Evolutionary conservation across 2,329 filamentous ascomycete genomes (phyloP), one percentile per base, ranked within the genome.

Genomic region (Verticillium longisporum): DNA sequence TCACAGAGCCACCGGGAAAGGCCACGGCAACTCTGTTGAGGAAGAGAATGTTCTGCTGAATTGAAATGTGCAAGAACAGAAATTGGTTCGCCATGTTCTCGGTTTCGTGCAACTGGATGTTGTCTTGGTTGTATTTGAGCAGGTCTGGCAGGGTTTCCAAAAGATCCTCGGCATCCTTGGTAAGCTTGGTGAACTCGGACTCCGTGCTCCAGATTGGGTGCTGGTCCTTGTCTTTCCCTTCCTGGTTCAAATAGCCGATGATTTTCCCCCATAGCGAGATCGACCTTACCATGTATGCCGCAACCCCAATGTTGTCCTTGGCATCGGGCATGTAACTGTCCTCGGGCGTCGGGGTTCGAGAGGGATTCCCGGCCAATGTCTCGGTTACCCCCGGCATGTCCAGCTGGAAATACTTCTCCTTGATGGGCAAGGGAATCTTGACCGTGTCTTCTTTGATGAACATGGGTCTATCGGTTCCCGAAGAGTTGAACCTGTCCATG

Each of bases 401-500:
- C 71, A 97, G 87, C 65, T 94, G 88, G 69, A 97, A 98, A 65
- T 91, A 88, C 57, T 88, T 88, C 72, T 99, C 95, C 71, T 91
- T 93, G 68, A 97, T 90, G 0, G 95, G 95, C 31, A 99, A 77
- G 65, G 95, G 94, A 15, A 97, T 91, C 66, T 92, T 88, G 63
- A 98, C 84, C 60, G 91, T 91, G 66, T 95, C 91, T 72, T 97
- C 92, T 66, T 91, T 89, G 60, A 97, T 89, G 67, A 97, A 97
- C 59, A 92, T 91, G 21, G 95, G 95, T 41, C 94, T 84, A 68
- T 97, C 93, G 2, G 92, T 96, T 1, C 95, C 94, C 1, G 93
- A 97, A 0, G 94, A 97, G 74, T 96, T 97, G 79, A 97, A 97
- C 0, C 94, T 87, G 72, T 99, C 95, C 93, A 98, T 97, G 61